Percentiles rank a stretch among this genome's conserved stretches.
These are phyloP conservation scores for Dujonia santamariae DNA, from an alignment of 1,139 yeast genomes.

Conservation along the genomic window DNA sequence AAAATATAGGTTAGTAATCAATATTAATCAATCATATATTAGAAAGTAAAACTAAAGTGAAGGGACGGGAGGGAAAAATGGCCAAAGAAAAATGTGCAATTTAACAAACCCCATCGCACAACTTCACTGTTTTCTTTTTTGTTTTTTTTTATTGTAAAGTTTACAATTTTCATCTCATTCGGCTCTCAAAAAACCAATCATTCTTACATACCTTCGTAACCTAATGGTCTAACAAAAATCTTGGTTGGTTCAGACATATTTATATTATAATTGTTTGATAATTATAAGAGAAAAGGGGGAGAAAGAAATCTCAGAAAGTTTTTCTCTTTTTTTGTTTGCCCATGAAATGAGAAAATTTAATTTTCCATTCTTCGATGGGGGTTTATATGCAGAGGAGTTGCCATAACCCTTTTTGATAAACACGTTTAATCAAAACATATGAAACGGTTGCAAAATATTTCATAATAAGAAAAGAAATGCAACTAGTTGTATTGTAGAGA, in stretches of 20 bases:
- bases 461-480: too few species aligned
- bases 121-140: too few species aligned
- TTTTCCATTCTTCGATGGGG: constrained; percentile 7
- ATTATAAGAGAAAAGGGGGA: constrained; percentile 3
- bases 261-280: constrained; percentile 5
- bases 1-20: constrained; percentile 15
- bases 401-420: too few species aligned
- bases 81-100: too few species aligned
- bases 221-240: constrained; percentile 41
- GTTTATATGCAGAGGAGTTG: constrained; percentile 1
- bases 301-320: constrained; percentile 1
- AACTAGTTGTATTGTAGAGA: too few species aligned
- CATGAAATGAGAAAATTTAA: constrained; percentile 5
- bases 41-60: background rate
- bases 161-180: too few species aligned
- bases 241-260: constrained; percentile 29
- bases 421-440: too few species aligned
- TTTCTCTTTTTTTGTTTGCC: background rate
- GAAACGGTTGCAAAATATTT: too few species aligned
- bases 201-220: constrained; percentile 28
- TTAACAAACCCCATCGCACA: too few species aligned
- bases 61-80: too few species aligned
- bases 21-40: too few species aligned
- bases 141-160: too few species aligned
- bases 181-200: background rate